Percentiles rank a stretch among this genome's conserved stretches.
Conservation (phyloP, 371 early-diverging fungal genomes). For the Rhizopus sp. region DNA sequence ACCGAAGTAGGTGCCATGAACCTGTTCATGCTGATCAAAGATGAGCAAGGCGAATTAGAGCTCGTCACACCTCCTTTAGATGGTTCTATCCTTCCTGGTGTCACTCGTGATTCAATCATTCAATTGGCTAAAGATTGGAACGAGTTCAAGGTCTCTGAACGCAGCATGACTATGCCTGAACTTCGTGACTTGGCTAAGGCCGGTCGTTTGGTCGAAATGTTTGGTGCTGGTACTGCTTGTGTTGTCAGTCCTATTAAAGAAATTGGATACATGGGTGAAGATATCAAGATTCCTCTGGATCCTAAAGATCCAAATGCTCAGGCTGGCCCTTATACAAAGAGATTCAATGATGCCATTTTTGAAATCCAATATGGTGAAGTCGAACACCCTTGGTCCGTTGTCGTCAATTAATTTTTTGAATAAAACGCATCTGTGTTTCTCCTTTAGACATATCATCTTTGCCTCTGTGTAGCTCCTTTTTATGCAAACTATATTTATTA, state of each 20-base stretch:
- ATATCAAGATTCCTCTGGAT: slow-evolving; percentile 86
- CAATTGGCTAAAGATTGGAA: slow-evolving; percentile 80
- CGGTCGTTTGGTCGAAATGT: slow-evolving; percentile 74
- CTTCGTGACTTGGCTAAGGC: slow-evolving; percentile 74
- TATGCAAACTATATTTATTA: background rate
- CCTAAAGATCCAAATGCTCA: slow-evolving; percentile 76
- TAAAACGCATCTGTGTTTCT: background rate
- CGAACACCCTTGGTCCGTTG: slow-evolving; percentile 72
- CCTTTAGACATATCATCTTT: background rate
- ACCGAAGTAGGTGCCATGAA: slow-evolving; percentile 98
- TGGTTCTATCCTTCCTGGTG: slow-evolving; percentile 96
- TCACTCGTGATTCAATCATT: slow-evolving; percentile 95
- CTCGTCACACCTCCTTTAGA: slow-evolving; percentile 93
- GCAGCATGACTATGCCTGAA: slow-evolving; percentile 83
- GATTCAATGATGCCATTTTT: slow-evolving; percentile 86
- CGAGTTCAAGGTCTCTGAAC: slow-evolving; percentile 91
- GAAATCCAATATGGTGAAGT: slow-evolving; percentile 95
- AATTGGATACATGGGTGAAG: slow-evolving; percentile 72
- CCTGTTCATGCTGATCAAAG: slow-evolving; percentile 86
- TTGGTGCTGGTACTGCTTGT: slow-evolving; percentile 97
- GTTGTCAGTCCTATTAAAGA: slow-evolving; percentile 92
- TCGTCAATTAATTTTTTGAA: slow-evolving; percentile 43
- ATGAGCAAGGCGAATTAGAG: slow-evolving; percentile 77
- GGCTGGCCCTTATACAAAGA: slow-evolving; percentile 89
- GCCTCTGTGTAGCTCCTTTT: background rate